These are phyloP conservation scores for Backusella morwellensis DNA, from an alignment of 192 early-diverging fungal genomes.

Conservation along the genomic window DNA sequence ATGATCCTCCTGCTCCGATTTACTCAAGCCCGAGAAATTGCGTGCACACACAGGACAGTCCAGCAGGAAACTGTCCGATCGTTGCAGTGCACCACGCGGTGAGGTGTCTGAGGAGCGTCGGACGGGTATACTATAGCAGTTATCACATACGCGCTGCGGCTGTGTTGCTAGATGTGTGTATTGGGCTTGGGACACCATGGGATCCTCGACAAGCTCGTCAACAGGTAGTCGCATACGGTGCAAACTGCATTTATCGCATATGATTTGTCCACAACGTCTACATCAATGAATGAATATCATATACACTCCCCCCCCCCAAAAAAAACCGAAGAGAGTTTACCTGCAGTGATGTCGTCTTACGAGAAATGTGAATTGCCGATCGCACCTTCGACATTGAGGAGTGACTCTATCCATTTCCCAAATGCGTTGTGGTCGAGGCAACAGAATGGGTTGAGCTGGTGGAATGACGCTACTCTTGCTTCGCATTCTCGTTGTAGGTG, in stretches of 20 bases:
- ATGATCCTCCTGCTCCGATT: conserved; percentile 56
- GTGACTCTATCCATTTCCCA: conserved; percentile 84
- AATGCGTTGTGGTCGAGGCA: conserved; percentile 4
- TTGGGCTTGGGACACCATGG: conserved; percentile 16
- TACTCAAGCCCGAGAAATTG: conserved; percentile 25
- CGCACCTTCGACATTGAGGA: conserved; percentile 64
- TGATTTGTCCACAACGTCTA: conserved; percentile 82
- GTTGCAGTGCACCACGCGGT: not conserved
- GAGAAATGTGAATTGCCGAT: conserved; percentile 71
- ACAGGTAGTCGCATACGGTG: conserved; percentile 51
- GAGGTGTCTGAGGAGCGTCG: not conserved
- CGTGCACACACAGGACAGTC: conserved; percentile 74
- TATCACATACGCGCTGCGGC: conserved; percentile 23
- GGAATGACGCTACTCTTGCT: not conserved
- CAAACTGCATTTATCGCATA: conserved; percentile 81
- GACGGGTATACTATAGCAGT: conserved; percentile 2
- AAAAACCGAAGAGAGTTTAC: conserved; percentile 1
- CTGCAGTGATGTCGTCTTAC: conserved; percentile 84
- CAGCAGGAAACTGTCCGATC: conserved; percentile 44
- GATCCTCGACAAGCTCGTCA: conserved; percentile 44
- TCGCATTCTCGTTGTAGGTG: not conserved
- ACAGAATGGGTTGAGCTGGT: not conserved
- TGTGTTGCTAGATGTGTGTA: conserved; percentile 14
- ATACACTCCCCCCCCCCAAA: no score
- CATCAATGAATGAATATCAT: not conserved